Evolutionary conservation across 2,329 filamentous ascomycete genomes (phyloP), one percentile per base, ranked within the genome.

Genomic region (Claviceps pazoutovae): DNA sequence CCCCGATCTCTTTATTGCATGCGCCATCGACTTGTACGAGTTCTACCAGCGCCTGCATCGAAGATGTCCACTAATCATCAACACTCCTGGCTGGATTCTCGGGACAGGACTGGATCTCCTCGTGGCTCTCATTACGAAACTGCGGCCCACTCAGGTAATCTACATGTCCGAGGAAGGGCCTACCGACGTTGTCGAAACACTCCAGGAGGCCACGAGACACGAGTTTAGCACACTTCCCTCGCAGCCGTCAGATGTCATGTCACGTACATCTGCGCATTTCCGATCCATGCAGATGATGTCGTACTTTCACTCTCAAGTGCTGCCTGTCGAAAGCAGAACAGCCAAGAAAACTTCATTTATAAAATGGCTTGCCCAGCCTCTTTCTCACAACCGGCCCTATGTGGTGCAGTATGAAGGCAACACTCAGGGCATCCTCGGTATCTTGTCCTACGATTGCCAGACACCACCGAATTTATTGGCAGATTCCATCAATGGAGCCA

Each of bases 271-370:
- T 0, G 74, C 78, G 0, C 81, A 90, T 55, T 66, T 87, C 2
- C 72, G 84, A 49, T 75, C 76, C 5, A 88, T 91, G 83, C 84
- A 89, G 58, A 79, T 75, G n/a, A 82, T 88, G 74, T 83, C 85
- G 0, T 91, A 90, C 59, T 88, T 91, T 60, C 87, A 91, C 61
- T 57, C 52, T 13, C 41, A 43, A n/a, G 16, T 16, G n/a, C 42
- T 39, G 7, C 4, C 23, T 11, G 30, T 34, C 37, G 19, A 36
- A n/a, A 23, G n/a, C 11, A 23, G 49, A 16, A 48, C 30, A 19
- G 19, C 13, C 30, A 34, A 34, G 7, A 41, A 7, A 19, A 56
- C 26, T 8, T 45, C 50, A 4, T 17, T 48, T 54, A 48, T 65
- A 19, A 64, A 61, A 45, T 86, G 81, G 77, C 68, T 74, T 49